Conservation (phyloP, 2,329 filamentous ascomycete genomes). For the Pestalotiopsis sp. region DNA sequence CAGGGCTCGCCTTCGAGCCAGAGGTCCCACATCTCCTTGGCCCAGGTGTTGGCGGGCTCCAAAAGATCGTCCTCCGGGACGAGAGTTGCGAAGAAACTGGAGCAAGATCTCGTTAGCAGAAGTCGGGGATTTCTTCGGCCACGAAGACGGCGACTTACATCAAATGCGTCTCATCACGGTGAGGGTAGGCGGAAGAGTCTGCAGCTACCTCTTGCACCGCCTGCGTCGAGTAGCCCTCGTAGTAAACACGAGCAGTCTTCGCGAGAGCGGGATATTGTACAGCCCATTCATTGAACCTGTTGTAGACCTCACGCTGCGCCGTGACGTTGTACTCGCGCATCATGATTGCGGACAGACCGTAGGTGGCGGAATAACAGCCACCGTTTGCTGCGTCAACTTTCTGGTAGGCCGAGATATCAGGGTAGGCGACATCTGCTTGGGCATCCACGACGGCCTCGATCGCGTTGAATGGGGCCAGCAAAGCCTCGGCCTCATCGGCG, state of each 20-base stretch:
- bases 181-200: constrained; percentile 19
- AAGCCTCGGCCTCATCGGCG: neutral
- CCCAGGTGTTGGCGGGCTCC: constrained; percentile 13
- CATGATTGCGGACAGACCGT: constrained; percentile 12
- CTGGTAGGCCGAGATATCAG: neutral
- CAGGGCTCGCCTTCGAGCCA: constrained; percentile 22
- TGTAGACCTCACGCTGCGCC: neutral
- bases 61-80: neutral
- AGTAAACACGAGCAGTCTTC: neutral
- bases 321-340: constrained; percentile 6
- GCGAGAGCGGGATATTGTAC: neutral
- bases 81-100: neutral
- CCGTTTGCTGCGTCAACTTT: neutral
- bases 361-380: neutral
- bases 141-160: constrained; percentile 11
- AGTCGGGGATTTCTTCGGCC: neutral
- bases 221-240: neutral
- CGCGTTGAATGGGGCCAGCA: neutral
- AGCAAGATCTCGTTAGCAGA: neutral
- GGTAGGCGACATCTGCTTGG: neutral
- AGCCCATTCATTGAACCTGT: neutral
- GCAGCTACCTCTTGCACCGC: constrained; percentile 1
- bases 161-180: constrained; percentile 20
- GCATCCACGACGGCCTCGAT: neutral
- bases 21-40: constrained; percentile 11